phyloP scores from a whole-genome alignment of 1,284 basidiomycete genomes.

The Ceratobasidium theobromae region DNA sequence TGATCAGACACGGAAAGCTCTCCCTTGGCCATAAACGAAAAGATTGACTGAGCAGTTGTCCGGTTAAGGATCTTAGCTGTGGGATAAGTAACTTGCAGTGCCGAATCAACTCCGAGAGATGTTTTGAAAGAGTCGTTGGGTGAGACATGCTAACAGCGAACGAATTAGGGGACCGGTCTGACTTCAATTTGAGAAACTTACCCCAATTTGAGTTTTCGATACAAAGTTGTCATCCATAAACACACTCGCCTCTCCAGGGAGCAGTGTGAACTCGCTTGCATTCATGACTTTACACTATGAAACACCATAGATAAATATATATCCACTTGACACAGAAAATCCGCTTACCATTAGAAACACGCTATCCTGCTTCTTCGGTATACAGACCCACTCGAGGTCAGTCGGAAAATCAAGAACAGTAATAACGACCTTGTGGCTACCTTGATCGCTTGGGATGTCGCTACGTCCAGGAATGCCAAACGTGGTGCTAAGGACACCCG shows the following conservation, averaged over 20 bases:
- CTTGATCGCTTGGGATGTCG: too few relatives aligned
- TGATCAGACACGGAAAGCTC: conserved; percentile 29
- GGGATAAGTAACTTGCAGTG: conserved; percentile 37
- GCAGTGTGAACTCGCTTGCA: conserved; percentile 31
- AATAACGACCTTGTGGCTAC: too few relatives aligned
- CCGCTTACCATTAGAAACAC: conserved; percentile 7
- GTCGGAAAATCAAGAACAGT: too few relatives aligned
- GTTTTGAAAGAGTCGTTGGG: conserved; percentile 38
- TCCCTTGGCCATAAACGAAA: conserved; percentile 27
- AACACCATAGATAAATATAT: background rate
- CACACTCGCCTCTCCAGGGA: conserved; percentile 35
- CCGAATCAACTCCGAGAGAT: conserved; percentile 37
- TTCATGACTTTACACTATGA: conserved; percentile 32
- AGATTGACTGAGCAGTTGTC: conserved; percentile 9
- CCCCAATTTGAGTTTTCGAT: conserved; percentile 33
- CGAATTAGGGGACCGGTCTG: background rate
- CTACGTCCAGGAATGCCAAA: too few relatives aligned
- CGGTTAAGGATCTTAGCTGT: conserved; percentile 32
- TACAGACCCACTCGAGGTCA: too few relatives aligned
- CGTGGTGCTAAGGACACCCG: too few relatives aligned
- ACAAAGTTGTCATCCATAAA: conserved; percentile 39
- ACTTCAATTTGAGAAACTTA: background rate
- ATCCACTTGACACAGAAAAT: background rate
- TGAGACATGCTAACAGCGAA: conserved; percentile 32
- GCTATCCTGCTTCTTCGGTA: background rate